phyloP scores from a whole-genome alignment of 768 basidiomycete species.

The Hemileccinum rubropunctum region DNA sequence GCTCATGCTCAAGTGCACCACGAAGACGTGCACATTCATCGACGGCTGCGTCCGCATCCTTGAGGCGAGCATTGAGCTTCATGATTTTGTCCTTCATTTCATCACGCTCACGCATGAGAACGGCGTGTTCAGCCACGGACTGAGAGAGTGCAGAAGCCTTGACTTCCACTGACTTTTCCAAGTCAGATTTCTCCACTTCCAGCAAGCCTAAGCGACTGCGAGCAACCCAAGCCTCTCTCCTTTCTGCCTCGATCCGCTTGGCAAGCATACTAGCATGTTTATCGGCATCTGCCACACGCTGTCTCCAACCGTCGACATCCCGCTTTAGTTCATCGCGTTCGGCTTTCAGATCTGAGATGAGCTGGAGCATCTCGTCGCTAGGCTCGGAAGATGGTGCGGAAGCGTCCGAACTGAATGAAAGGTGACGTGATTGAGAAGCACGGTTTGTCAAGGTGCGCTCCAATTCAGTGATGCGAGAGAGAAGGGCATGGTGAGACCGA shows the following conservation, averaged over 20 bases:
- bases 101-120: slow-evolving; percentile 27
- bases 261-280: slow-evolving; percentile 63
- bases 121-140: slow-evolving; percentile 25
- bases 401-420: slow-evolving; percentile 49
- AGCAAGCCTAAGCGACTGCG: slow-evolving; percentile 65
- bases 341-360: slow-evolving; percentile 75
- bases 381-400: slow-evolving; percentile 44
- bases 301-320: slow-evolving; percentile 87
- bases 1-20: slow-evolving; percentile 39
- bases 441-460: slow-evolving; percentile 59
- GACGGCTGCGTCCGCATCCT: slow-evolving; percentile 24
- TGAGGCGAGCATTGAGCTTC: slow-evolving; percentile 31
- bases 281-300: slow-evolving; percentile 73
- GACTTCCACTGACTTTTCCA: slow-evolving; percentile 48
- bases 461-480: slow-evolving; percentile 78
- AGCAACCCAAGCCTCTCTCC: slow-evolving; percentile 82
- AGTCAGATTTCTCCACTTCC: slow-evolving; percentile 61
- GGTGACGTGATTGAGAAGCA: slow-evolving; percentile 44
- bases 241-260: slow-evolving; percentile 71
- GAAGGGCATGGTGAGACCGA: slow-evolving; percentile 79
- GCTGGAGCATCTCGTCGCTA: slow-evolving; percentile 73
- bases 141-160: slow-evolving; percentile 30
- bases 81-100: slow-evolving; percentile 28
- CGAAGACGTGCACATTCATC: slow-evolving; percentile 29
- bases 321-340: slow-evolving; percentile 88